Conservation (phyloP, 1,284 basidiomycete genomes). For the Gomphus bonarii region DNA sequence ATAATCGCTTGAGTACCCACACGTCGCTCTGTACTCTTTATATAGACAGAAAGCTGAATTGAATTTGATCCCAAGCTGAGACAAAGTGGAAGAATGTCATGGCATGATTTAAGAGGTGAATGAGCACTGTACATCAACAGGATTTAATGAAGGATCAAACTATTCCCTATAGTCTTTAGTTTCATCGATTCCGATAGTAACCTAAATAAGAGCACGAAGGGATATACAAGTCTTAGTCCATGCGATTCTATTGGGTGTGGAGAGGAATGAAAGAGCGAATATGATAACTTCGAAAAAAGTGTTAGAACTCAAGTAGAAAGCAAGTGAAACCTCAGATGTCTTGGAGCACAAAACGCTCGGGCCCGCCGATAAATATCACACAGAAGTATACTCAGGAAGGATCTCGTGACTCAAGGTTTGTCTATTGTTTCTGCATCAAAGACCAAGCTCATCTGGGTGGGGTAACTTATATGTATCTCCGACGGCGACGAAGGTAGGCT, state of each 20-base stretch:
- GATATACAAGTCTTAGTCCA: too few relatives aligned
- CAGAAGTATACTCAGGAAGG: neutral
- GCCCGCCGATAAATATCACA: neutral
- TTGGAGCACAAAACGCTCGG: neutral
- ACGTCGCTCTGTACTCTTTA: too few relatives aligned
- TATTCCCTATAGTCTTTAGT: neutral
- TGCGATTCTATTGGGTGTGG: too few relatives aligned
- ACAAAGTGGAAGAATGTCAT: neutral
- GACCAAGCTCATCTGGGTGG: constrained; percentile 76
- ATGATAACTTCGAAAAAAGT: neutral
- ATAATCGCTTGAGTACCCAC: too few relatives aligned
- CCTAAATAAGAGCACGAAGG: neutral
- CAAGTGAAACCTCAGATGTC: neutral
- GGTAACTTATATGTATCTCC: constrained; percentile 73
- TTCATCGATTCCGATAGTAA: neutral
- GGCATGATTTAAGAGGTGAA: neutral
- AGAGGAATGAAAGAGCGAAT: neutral
- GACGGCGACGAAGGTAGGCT: constrained; percentile 80
- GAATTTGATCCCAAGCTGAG: neutral
- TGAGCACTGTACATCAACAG: neutral
- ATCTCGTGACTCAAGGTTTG: neutral
- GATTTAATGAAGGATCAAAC: neutral
- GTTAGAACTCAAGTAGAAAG: neutral
- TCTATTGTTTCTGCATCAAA: constrained; percentile 33
- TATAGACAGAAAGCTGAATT: neutral